Base-by-base conservation (phyloP, 345 rosid species). In the Carallia brachiata region DNA sequence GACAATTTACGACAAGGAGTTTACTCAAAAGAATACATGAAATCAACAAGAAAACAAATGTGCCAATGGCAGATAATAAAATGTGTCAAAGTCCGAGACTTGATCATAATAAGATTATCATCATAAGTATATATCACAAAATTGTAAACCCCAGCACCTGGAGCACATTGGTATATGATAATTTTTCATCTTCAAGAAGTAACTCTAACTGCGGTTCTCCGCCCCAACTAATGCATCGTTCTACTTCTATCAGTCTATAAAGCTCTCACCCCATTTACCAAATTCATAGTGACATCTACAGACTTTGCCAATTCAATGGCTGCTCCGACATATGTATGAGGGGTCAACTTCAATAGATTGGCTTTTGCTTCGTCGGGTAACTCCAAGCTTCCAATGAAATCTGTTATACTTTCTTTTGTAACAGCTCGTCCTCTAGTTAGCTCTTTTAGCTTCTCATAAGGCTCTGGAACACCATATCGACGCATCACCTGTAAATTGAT, bases 381-480 rank as follows among this genome's bases (percentile, higher is more conserved):
- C 69, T 87, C 96, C 80, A 91, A 78, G 61, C 86, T 75, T 79
- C 79, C 75, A 52, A 89, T 87, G 73, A 93, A 91, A 58, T 86
- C 84, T 73, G 82, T 83, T 54, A 93, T 87, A 64, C 90, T 88
- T 72, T 88, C 93, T 82, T 77, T 82, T 36, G 84, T 85, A 72
- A 94, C 96, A 27, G 86, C 84, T 80, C 88, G 89, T 77, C 98
- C 99, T 80, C 97, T 86, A 48, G 97, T 92, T 67, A 92, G 82
- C 79, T 86, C 96, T 82, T 96, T 90, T 44, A 96, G 86, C 82
- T 90, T 96, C 87, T 96, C 96, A 13, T 90, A 90, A 7, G 98
- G 96, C 85, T 90, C 96, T 27, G 97, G 96, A 67, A 92, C 96
- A 57, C 97, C 95, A 0, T 79, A 89, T 80, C 98, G 87, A 66